Percentiles rank a stretch among this genome's conserved stretches.
Evolutionary conservation across 495 filamentous ascomycete genomes (phyloP).

Genomic region (Lophiotrema nucula): DNA sequence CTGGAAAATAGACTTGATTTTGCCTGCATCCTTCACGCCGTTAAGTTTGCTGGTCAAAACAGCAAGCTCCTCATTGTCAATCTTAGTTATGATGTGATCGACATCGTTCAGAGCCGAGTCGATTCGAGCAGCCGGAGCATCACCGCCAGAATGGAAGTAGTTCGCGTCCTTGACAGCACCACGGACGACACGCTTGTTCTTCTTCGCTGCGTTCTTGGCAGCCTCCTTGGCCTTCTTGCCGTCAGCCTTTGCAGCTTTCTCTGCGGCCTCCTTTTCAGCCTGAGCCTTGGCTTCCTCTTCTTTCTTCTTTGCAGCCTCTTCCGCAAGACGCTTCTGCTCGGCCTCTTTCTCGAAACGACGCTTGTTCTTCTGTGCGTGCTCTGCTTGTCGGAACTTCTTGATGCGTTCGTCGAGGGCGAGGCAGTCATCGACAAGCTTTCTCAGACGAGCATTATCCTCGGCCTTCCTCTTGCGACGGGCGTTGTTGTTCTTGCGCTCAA

Average conservation of each 20-base stretch:
- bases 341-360: constrained; percentile 88
- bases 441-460: constrained; percentile 87
- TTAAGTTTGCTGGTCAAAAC: constrained; percentile 72
- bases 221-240: constrained; percentile 97
- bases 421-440: constrained; percentile 82
- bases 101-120: constrained; percentile 82
- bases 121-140: constrained; percentile 69
- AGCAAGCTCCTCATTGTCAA: constrained; percentile 85
- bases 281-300: constrained; percentile 73
- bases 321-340: constrained; percentile 76
- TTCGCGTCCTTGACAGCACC: constrained; percentile 91
- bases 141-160: constrained; percentile 72
- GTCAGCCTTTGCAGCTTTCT: constrained; percentile 75
- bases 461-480: constrained; percentile 98
- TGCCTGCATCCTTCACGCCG: constrained; percentile 54
- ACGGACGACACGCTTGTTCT: constrained; percentile 96
- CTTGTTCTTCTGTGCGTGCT: constrained; percentile 89
- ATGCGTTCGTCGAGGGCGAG: constrained; percentile 85
- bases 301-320: constrained; percentile 74
- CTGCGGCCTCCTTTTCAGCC: constrained; percentile 81
- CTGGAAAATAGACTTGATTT: constrained; percentile 62
- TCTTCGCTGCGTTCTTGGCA: constrained; percentile 96
- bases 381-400: constrained; percentile 91
- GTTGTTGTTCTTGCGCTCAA: constrained; percentile 97
- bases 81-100: constrained; percentile 83